Evolutionary conservation across 768 basidiomycete species (phyloP).

Genomic region (Leccinum rimulosum): DNA sequence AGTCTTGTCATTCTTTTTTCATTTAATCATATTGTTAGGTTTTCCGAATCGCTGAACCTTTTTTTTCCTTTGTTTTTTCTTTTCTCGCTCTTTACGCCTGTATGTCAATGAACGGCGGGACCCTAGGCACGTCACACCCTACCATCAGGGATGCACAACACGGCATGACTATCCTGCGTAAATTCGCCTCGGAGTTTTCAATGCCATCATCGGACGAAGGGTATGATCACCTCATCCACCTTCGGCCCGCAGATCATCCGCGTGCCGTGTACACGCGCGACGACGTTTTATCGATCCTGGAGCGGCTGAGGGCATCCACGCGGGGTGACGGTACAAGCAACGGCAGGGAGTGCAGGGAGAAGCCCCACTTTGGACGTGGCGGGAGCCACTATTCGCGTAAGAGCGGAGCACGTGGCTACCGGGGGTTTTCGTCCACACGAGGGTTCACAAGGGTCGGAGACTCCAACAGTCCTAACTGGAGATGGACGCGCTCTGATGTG

Average conservation of each 20-base stretch:
- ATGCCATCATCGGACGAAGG: slow-evolving; percentile 59
- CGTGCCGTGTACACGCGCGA: slow-evolving; percentile 47
- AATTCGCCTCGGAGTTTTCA: slow-evolving; percentile 61
- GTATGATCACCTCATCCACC: slow-evolving; percentile 53
- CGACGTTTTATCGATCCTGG: slow-evolving; percentile 52
- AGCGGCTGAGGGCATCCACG: slow-evolving; percentile 40
- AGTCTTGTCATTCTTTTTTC: slow-evolving; percentile 26
- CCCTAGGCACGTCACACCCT: slow-evolving; percentile 66
- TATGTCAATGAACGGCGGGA: neutral
- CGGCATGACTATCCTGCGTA: slow-evolving; percentile 58
- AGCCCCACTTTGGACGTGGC: slow-evolving; percentile 8
- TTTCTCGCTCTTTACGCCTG: neutral
- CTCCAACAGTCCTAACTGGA: slow-evolving; percentile 17
- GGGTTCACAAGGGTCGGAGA: slow-evolving; percentile 15
- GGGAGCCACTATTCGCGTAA: slow-evolving; percentile 9
- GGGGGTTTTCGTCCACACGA: slow-evolving; percentile 11
- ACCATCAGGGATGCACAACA: slow-evolving; percentile 65
- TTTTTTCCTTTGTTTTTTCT: neutral
- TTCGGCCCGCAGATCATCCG: slow-evolving; percentile 37
- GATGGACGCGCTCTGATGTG: slow-evolving; percentile 12
- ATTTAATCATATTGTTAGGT: neutral
- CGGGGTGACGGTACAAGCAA: slow-evolving; percentile 12
- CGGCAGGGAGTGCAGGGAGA: slow-evolving; percentile 5
- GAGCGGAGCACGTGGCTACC: slow-evolving; percentile 22
- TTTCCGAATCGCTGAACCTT: neutral